These are phyloP conservation scores for Fusarium dlaminii DNA, from an alignment of 2,329 filamentous ascomycete species.

Conservation along the genomic window DNA sequence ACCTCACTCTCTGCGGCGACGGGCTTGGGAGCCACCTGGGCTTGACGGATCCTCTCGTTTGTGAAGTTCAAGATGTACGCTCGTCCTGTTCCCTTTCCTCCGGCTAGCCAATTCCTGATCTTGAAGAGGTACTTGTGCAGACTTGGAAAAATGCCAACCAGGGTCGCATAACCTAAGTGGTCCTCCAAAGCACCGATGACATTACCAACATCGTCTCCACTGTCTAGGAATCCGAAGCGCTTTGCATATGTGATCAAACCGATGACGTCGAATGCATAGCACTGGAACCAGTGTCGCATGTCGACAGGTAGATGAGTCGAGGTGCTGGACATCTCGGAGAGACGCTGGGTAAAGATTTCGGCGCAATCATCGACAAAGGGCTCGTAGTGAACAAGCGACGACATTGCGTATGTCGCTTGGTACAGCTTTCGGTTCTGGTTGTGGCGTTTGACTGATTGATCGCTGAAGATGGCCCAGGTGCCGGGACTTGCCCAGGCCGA, in stretches of 20 bases:
- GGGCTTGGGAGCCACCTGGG: neutral
- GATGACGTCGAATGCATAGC: conserved; percentile 29
- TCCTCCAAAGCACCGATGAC: conserved; percentile 17
- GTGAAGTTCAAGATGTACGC: conserved; percentile 22
- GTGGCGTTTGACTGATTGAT: neutral
- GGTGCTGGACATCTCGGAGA: neutral
- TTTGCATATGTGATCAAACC: conserved; percentile 28
- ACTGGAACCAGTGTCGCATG: conserved; percentile 29
- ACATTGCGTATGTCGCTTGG: conserved; percentile 30
- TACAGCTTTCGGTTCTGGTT: conserved; percentile 12
- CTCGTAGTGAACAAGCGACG: conserved; percentile 18
- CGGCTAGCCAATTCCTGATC: conserved; percentile 8
- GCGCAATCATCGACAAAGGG: conserved; percentile 22
- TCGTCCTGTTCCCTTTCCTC: neutral
- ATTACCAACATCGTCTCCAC: conserved; percentile 9
- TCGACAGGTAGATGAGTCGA: neutral
- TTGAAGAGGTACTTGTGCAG: conserved; percentile 2
- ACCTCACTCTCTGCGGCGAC: neutral
- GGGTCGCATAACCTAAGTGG: conserved; percentile 1
- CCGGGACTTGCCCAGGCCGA: neutral
- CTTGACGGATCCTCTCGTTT: conserved; percentile 1
- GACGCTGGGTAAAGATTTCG: neutral
- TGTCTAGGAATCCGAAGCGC: conserved; percentile 17
- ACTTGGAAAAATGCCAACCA: neutral
- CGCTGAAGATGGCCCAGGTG: conserved; percentile 1